These are phyloP conservation scores for Kluyveromyces marxianus DNA, from an alignment of 1,139 yeast genomes.

Conservation along the genomic window DNA sequence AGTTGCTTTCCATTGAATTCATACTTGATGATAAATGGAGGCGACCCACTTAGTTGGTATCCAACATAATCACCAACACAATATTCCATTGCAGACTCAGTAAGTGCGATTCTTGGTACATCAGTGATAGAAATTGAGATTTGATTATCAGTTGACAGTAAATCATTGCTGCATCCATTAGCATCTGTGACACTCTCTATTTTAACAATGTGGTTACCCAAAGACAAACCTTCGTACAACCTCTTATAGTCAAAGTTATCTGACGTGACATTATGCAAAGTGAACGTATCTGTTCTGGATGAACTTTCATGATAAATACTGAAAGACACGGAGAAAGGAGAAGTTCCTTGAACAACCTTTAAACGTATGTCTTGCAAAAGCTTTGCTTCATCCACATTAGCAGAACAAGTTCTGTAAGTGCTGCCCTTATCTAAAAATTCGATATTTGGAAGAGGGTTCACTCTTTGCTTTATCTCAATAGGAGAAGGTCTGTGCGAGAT, in stretches of 20 bases:
- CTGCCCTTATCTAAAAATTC: slow-evolving; percentile 42
- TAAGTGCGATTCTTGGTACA: slow-evolving; percentile 56
- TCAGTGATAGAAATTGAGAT: slow-evolving; percentile 55
- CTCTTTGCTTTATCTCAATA: slow-evolving; percentile 49
- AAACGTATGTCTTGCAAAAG: slow-evolving; percentile 49
- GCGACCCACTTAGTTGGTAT: slow-evolving; percentile 66
- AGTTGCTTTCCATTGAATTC: slow-evolving; percentile 59
- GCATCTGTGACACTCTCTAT: slow-evolving; percentile 55
- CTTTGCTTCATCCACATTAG: slow-evolving; percentile 34
- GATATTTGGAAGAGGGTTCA: slow-evolving; percentile 54
- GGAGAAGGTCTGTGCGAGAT: slow-evolving; percentile 29
- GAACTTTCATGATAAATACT: slow-evolving; percentile 47
- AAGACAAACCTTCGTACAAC: slow-evolving; percentile 38
- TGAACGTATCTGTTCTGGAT: slow-evolving; percentile 38
- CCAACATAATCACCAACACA: slow-evolving; percentile 92
- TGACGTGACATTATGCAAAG: slow-evolving; percentile 32
- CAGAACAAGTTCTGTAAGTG: slow-evolving; percentile 51
- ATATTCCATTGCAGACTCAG: slow-evolving; percentile 40
- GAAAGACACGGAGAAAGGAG: slow-evolving; percentile 56
- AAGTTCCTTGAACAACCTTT: slow-evolving; percentile 43
- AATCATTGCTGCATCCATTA: slow-evolving; percentile 56
- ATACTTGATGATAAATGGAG: slow-evolving; percentile 73
- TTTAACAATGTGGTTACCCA: slow-evolving; percentile 52
- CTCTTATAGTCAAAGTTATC: slow-evolving; percentile 31
- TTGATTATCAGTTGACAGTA: slow-evolving; percentile 34